Evolutionary conservation across 2,329 filamentous ascomycete species (phyloP), one percentile per base, ranked within the genome.

Genomic region (Intubia oerlemansii): DNA sequence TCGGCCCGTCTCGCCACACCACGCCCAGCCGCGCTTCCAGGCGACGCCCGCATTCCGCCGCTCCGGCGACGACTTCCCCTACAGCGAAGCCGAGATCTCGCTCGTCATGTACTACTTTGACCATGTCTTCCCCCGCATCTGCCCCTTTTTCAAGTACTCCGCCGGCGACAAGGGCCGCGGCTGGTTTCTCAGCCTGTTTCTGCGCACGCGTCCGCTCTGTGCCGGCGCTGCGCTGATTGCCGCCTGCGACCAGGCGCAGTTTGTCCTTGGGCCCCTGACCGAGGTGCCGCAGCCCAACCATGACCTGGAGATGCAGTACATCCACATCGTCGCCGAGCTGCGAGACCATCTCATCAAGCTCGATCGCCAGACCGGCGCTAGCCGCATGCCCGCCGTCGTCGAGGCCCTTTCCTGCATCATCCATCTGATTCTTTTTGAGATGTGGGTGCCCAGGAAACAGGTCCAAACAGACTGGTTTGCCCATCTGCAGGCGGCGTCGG

Each of bases 61-160:
- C 9, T 14, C 20, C 4, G 11, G 20, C 20, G 12, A 17, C 10
- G 22, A 13, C 5, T 24, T 27, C 2, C 17, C 28, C 15, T 30
- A 33, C 28, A 33, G 28, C 28, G 32, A 33, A 15, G 28, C 23
- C 2, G 32, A 33, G 14, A n/a, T 33, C 5, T 28, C 25, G 1
- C 14, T 30, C 17, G 25, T 33, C 14, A 33, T 33, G 28, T 33
- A 33, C 25, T 33, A 33, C 28, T 33, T 33, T 17, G 32, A 33
- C 28, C 32, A 33, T 11, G 28, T 33, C 13, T 33, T 33, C 25
- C 28, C 29, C 11, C 32, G 32, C 8, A 12, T 33, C 9, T 20
- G 17, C 4, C 32, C 32, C 5, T 30, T 33, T n/a, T 33, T 33
- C 12, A 16, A 12, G 7, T 33, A 30, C 22, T 28, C 17, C 11